Percentiles rank a stretch among this genome's conserved stretches.
Evolutionary conservation across 495 filamentous ascomycete genomes (phyloP).

Genomic region (Aspergillus wentii): DNA sequence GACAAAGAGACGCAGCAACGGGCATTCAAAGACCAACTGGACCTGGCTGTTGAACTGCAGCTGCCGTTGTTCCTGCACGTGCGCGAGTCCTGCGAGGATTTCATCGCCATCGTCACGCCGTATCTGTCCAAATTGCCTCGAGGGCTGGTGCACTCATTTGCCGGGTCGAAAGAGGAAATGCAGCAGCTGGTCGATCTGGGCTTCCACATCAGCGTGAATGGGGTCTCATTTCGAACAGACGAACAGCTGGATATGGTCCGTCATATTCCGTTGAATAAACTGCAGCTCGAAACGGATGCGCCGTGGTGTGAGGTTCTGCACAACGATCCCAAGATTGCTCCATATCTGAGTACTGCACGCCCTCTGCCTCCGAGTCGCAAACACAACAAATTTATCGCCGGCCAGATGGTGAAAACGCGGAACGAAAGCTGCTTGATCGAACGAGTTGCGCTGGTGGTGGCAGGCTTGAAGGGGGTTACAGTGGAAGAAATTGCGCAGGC

Average conservation of each 20-base stretch:
- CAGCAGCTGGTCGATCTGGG: slow-evolving; percentile 18
- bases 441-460: slow-evolving; percentile 22
- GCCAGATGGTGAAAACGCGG: slow-evolving; percentile 27
- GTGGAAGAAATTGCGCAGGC: slow-evolving; percentile 19
- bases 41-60: slow-evolving; percentile 16
- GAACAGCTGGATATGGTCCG: slow-evolving; percentile 25
- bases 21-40: slow-evolving; percentile 22
- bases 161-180: slow-evolving; percentile 24
- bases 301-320: slow-evolving; percentile 27
- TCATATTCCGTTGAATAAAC: slow-evolving; percentile 15
- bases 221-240: slow-evolving; percentile 21
- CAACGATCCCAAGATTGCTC: slow-evolving; percentile 15
- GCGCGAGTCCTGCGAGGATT: slow-evolving; percentile 20
- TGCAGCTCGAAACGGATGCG: slow-evolving; percentile 32
- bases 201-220: slow-evolving; percentile 26
- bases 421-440: slow-evolving; percentile 30
- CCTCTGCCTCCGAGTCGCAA: slow-evolving; percentile 18
- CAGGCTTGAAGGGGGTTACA: slow-evolving; percentile 21
- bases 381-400: slow-evolving; percentile 20
- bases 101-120: slow-evolving; percentile 19
- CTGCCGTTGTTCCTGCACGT: slow-evolving; percentile 27
- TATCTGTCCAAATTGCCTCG: slow-evolving; percentile 16
- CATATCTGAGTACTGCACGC: slow-evolving; percentile 12
- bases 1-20: slow-evolving; percentile 24
- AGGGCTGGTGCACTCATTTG: slow-evolving; percentile 28